Base-by-base conservation (phyloP, 139 green algal species). In the Chlamydomonas incerta region DNA sequence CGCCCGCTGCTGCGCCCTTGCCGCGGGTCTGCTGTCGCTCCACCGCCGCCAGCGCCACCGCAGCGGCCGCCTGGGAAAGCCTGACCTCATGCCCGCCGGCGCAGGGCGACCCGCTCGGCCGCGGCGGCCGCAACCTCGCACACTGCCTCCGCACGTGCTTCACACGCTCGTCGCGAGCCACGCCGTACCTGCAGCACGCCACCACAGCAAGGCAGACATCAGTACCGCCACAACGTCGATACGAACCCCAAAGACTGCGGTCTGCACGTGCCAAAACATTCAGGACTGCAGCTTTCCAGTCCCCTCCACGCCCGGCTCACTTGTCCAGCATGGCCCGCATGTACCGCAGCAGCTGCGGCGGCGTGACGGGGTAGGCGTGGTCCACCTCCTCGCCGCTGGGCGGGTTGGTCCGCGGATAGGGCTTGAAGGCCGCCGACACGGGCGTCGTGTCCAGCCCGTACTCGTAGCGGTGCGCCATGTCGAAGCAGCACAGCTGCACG, bases 381-480 rank as follows among this genome's bases (percentile, higher is more conserved):
- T 83, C 28, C 34, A 83, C 62, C 18, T 41, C 60, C 28, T 72
- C 62, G 29, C n/a, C 28, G 52, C 60, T 13, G 17, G 37, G 13
- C 17, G 62, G 31, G 37, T 18, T 29, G 20, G 50, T 33, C 11
- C 63, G 46, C 0, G 31, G 1, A 46, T 35, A 74, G 29, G 41
- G 17, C 17, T 47, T 10, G 63, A 83, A 83, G 5, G 63, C 63
- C 15, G 46, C 41, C 15, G 63, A 74, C 41, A 83, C 77, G 24
- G 63, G 63, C 31, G 63, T 74, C 5, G 63, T 24, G 15, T 65
- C 77, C 37, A 83, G 63, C 21, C 9, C 33, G 62, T 41, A 70
- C 63, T 83, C 77, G 63, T 83, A 65, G 37, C 77, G 17, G 63
- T 83, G 77, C 15, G 63, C 63, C 77, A 83, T 83, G 46, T 83